Base-by-base conservation (phyloP, 495 filamentous ascomycete genomes). In the Amphirosellinia nigrospora region DNA sequence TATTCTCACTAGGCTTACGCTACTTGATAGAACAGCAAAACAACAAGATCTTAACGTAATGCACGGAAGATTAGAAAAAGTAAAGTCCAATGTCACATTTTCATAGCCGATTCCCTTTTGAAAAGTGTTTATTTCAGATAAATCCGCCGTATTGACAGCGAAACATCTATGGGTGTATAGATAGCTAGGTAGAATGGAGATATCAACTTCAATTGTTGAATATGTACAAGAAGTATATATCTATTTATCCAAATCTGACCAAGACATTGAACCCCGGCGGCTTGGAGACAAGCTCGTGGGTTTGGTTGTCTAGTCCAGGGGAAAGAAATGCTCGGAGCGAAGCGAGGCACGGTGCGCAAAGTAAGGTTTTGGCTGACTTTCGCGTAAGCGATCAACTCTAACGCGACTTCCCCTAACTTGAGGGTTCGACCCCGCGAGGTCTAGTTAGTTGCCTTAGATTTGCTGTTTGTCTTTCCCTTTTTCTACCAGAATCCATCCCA, bases 211-310 rank as follows among this genome's bases (percentile, higher is more conserved):
- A 21, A 38, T 65, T 65, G 19, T 53, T 65, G 34, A 69, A 68
- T 78, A 80, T 78, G 67, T 75, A 75, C 70, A 69, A 76, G 73
- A 70, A 75, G 46, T 72, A 48, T 36, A 58, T 58, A 64, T 76
- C 74, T 78, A 77, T 76, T 62, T 65, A 65, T 52, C 19, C 28
- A 46, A 11, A n/a, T n/a, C n/a, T n/a, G n/a, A n/a, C n/a, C 63
- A 52, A 53, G 63, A 53, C 61, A 48, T 21, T 19, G n/a, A 19
- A 65, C 53, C 63, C 63, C 32, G 16, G 16, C 46, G 30, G 28
- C 45, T 16, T 28, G 13, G 16, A 58, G 23, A 65, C 28, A 36
- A 65, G 62, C 62, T 28, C 4, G 46, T 11, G 13, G 46, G 62
- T 10, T 19, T 9, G 62, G 23, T 19, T 9, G 56, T 41, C 56